phyloP scores from a whole-genome alignment of 768 basidiomycete genomes.

The Lentinula sp. region DNA sequence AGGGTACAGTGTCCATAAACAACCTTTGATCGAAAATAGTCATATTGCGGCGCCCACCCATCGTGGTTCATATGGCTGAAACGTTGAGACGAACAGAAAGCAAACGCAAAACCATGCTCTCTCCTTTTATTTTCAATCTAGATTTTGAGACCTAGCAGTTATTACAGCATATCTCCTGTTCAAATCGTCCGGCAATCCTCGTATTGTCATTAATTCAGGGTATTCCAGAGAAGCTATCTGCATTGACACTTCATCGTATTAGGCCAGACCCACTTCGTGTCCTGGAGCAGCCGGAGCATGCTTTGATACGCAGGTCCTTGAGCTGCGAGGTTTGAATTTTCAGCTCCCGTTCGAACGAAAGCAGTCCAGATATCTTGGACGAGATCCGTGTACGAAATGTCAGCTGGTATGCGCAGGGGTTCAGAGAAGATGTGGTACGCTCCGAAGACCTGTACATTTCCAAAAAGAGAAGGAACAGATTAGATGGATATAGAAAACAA shows the following conservation, averaged over 20 bases:
- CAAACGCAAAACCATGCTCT: neutral
- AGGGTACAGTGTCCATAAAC: neutral
- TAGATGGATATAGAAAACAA: neutral
- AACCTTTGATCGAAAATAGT: neutral
- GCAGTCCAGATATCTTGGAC: conserved; percentile 3
- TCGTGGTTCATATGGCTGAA: neutral
- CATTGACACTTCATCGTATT: neutral
- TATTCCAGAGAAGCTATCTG: neutral
- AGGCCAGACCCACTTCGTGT: conserved; percentile 1
- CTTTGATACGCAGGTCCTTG: conserved; percentile 1
- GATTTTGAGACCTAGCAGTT: neutral
- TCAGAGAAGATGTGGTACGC: conserved; percentile 15
- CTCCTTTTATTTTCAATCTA: neutral
- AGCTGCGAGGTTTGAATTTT: neutral
- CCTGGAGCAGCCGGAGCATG: neutral
- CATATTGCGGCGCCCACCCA: neutral
- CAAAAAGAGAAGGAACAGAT: neutral
- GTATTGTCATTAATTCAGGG: neutral
- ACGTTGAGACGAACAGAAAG: neutral
- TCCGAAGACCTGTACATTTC: conserved; percentile 10
- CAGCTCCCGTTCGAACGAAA: conserved; percentile 1
- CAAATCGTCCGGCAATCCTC: neutral
- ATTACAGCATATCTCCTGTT: conserved; percentile 5
- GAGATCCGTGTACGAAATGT: conserved; percentile 8
- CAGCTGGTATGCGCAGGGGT: conserved; percentile 10